Base-by-base conservation (phyloP, 331 rosid species). In the Spiraea crenata region DNA sequence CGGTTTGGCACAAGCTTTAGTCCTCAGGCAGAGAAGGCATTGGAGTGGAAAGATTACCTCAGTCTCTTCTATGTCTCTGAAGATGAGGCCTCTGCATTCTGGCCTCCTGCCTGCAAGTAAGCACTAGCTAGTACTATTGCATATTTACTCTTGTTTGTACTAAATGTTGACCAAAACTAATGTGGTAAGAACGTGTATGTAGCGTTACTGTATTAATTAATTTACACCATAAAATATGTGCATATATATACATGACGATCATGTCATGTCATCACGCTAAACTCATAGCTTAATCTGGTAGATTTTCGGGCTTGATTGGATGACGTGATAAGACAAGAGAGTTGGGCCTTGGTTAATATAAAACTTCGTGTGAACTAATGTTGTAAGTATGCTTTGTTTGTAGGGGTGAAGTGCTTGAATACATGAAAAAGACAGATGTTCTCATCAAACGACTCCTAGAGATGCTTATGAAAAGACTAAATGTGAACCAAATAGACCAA, bases 1-100 rank as follows among this genome's bases (percentile, higher is more conserved):
- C 79, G 83, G 19, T 85, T 81, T 25, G 89, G 87, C 1, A 77
- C 84, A 0, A 85, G 89, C 82, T 88, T 85, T 74, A 77, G 67
- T 61, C 84, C 89, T 56, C 57, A 69, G 19, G 60, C 80, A 1
- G 93, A 88, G 80, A 82, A 81, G 45, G 85, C 85, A 31, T 54
- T 85, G 12, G 93, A 85, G 76, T 88, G 90, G 93, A 83, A 83
- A 20, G 90, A 88, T 48, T 85, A 78, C 17, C 84, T 88, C 0
- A 82, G 85, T 20, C 85, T 88, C 68, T 77, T 76, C 65, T 85
- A 72, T 73, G 86, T 80, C 34, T 83, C 84, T 9, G 90, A 88
- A 13, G 81, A 78, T 7, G 84, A 85, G 49, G 93, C 82, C 69
- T 57, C 57, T 3, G 71, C 81, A 31, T 44, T 73, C 3, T 88